Evolutionary conservation across 345 rosid species (phyloP).

Genomic region (Eucalyptus erythrocorys): DNA sequence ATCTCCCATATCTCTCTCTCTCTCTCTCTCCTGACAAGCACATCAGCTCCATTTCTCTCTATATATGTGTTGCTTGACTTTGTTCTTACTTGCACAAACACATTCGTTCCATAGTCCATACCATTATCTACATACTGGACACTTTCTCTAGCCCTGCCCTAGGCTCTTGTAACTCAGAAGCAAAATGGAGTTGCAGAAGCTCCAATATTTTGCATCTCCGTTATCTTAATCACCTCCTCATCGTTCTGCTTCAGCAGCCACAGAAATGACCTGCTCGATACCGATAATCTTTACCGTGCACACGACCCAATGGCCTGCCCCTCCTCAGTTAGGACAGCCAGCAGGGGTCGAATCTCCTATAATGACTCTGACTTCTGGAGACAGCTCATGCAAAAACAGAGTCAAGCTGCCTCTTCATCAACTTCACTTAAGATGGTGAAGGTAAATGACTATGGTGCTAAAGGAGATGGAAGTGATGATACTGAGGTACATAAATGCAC

Average conservation of each 20-base stretch:
- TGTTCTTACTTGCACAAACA: neutral
- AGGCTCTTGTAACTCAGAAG: neutral
- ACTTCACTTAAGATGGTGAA: slow-evolving; percentile 17
- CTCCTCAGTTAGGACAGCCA: neutral
- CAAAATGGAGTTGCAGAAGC: neutral
- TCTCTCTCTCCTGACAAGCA: neutral
- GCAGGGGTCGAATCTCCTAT: neutral
- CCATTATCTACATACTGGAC: neutral
- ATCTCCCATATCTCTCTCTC: neutral
- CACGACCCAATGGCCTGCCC: neutral
- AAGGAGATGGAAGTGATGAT: slow-evolving; percentile 43
- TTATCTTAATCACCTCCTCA: neutral
- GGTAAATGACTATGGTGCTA: slow-evolving; percentile 46
- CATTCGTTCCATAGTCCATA: neutral
- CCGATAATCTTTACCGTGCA: too few species aligned
- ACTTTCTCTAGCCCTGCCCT: neutral
- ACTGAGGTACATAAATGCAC: slow-evolving; percentile 24
- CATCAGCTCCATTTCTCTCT: neutral
- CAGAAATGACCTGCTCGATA: neutral
- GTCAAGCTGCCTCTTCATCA: neutral
- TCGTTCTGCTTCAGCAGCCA: neutral
- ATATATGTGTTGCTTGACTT: neutral
- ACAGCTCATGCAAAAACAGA: neutral
- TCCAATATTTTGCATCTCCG: neutral
- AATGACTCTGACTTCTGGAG: neutral